phyloP scores from a whole-genome alignment of 352 stramenopile species.

The Pythium monospermum region DNA sequence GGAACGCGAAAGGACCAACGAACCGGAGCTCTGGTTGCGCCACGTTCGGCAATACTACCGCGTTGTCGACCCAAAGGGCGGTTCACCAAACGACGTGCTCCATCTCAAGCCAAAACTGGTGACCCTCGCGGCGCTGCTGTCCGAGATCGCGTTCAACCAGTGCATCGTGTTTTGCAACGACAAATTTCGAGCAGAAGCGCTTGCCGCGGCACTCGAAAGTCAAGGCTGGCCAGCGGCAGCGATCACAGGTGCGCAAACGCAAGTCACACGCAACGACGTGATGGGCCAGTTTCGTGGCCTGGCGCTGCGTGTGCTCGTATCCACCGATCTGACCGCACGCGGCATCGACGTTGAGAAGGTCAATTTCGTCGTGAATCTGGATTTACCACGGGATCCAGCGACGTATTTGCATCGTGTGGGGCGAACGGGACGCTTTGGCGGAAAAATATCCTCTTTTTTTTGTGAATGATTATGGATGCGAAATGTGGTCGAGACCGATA shows the following conservation, averaged over 20 bases:
- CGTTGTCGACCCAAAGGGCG: constrained; percentile 24
- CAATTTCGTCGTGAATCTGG: constrained; percentile 79
- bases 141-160: constrained; percentile 65
- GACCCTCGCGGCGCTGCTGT: constrained; percentile 44
- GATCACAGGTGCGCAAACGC: constrained; percentile 63
- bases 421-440: constrained; percentile 67
- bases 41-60: constrained; percentile 71
- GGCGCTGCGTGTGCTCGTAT: constrained; percentile 58
- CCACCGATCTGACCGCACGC: constrained; percentile 68
- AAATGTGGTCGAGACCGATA: neutral
- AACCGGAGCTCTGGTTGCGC: constrained; percentile 63
- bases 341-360: constrained; percentile 76
- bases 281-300: constrained; percentile 59
- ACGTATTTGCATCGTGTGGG: constrained; percentile 80
- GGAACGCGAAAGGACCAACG: constrained; percentile 36
- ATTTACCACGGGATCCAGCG: constrained; percentile 62
- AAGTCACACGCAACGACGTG: constrained; percentile 48
- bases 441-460: constrained; percentile 54
- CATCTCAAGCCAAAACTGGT: constrained; percentile 56
- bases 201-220: constrained; percentile 40
- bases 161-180: constrained; percentile 86
- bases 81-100: constrained; percentile 18
- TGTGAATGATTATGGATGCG: neutral
- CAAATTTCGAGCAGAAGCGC: constrained; percentile 66
- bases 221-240: constrained; percentile 56